Base-by-base conservation (phyloP, 768 basidiomycete species). In the Suillus spraguei region DNA sequence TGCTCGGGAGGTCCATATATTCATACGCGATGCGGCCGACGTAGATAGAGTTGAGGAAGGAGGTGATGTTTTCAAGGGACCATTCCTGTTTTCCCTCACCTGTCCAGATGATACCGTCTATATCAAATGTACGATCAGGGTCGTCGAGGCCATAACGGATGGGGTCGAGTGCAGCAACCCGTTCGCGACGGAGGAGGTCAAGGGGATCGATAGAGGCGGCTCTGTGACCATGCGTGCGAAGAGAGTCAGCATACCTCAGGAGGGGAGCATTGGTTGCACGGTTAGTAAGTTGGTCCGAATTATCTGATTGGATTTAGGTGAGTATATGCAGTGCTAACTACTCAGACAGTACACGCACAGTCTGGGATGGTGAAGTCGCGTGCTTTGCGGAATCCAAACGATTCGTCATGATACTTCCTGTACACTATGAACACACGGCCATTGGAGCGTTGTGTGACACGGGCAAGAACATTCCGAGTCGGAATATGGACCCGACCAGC, bases 11-110 rank as follows among this genome's bases (percentile, higher is more conserved):
- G 74, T 95, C 92, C 91, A 94, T 93, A 63, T 89, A 95, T 83
- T 97, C 95, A 70, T 95, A 93, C 1, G 91, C 94, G 67, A 97
- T 93, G 28, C 86, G 85, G 2, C 90, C 91, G 35, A 93, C 90
- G 71, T 97, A 97, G 1, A 91, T 83, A 1, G 79, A 76, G 61
- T 88, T 84, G 14, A 97, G 79, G 72, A 92, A 90, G 17, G 80
- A 71, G 4, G 82, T 83, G 64, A 97, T 92, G 50, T 91, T 84
- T 38, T 82, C 82, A 32, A 97, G 80, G 1, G 85, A 83, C 88
- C 91, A 92, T 73, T 74, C 80, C 74, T 74, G 84, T 70, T 70
- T 76, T 49, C 36, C 65, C 9, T 68, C 64, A 5, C 74, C 70
- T 5, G 87, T 88, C 93, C 93, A 94, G 11, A 94, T 74, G 63